Base-by-base conservation (phyloP, 352 stramenopile genomes). In the Globisporangium yorkense region DNA sequence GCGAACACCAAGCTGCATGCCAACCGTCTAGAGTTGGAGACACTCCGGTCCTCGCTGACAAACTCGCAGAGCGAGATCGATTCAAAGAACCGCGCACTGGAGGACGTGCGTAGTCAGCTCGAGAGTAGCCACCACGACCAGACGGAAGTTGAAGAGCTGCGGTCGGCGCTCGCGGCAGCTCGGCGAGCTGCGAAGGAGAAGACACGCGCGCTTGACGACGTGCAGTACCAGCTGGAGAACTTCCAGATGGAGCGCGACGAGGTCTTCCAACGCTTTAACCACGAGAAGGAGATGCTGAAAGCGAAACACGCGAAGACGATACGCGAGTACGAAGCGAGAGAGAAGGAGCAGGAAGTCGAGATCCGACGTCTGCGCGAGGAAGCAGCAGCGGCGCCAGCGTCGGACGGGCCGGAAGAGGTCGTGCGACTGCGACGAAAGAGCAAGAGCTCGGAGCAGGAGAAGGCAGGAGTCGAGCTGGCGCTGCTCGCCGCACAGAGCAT, bases 401-500 rank as follows among this genome's bases (percentile, higher is more conserved):
- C 43, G 18, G 55, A 48, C 44, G 56, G 59, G 5, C 44, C 44
- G 21, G 53, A 55, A 21, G 54, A 57, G 18, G 59, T 65, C 6
- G 59, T 54, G 35, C 59, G 48, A 7, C 21, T 59, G 37, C 43
- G 47, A 29, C 53, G 60, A 15, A 58, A 61, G 40, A 62, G 60
- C 50, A 66, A 61, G 31, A 61, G 60, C 20, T 66, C 60, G 6
- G 62, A 68, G 56, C 52, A 70, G 61, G 45, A 67, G 67, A 55
- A 77, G 66, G 51, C 55, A 61, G 55, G 55, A 56, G 40, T 65
- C 67, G 48, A 72, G 57, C 63, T 41, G 29, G 73, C 66, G 46
- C 45, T 81, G 29, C 51, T 61, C 21, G 61, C 57, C 2, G 71
- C 71, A 10, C 62, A 77, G 40, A 64, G 61, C 20, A 70, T 67